Percentiles rank a stretch among this genome's conserved stretches.
Conservation (phyloP, 306 rosid species). For the Calophaca sinica region DNA sequence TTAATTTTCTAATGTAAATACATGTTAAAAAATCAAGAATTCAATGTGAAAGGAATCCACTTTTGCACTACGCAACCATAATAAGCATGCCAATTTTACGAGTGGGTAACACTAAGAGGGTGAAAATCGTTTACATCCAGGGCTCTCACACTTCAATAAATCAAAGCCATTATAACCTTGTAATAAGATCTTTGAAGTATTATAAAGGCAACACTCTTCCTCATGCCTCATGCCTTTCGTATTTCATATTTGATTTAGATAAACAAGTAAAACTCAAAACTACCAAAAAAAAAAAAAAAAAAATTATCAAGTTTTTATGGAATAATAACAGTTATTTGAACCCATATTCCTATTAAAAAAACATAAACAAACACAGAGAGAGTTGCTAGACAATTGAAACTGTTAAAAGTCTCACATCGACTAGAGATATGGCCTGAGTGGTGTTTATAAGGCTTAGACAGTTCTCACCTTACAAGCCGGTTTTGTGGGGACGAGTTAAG, state of each 20-base stretch:
- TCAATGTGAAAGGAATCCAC: slow-evolving; percentile 29
- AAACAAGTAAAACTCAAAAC: slow-evolving; percentile 26
- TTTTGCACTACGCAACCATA: slow-evolving; percentile 17
- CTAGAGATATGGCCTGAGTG: too few relatives aligned
- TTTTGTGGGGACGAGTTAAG: too few relatives aligned
- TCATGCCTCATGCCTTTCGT: slow-evolving; percentile 1
- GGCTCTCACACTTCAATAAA: slow-evolving; percentile 13
- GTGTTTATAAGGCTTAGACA: too few relatives aligned
- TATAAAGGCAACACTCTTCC: slow-evolving; percentile 15
- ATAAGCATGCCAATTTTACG: slow-evolving; percentile 30
- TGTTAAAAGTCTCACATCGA: too few relatives aligned
- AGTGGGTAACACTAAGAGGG: slow-evolving; percentile 25
- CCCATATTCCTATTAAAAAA: slow-evolving; percentile 8
- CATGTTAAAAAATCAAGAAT: slow-evolving; percentile 13
- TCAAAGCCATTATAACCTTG: slow-evolving; percentile 31
- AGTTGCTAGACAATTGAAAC: not conserved
- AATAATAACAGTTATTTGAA: slow-evolving; percentile 26
- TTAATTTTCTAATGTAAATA: slow-evolving; percentile 1
- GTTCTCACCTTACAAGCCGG: too few relatives aligned
- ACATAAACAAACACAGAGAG: not conserved
- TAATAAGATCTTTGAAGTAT: slow-evolving; percentile 15
- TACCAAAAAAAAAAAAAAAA: not conserved
- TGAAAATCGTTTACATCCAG: not conserved
- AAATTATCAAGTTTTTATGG: not conserved
- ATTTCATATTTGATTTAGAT: slow-evolving; percentile 12